Evolutionary conservation across 2,329 filamentous ascomycete genomes (phyloP), one percentile per base, ranked within the genome.

Genomic region (Scedosporium boydii): DNA sequence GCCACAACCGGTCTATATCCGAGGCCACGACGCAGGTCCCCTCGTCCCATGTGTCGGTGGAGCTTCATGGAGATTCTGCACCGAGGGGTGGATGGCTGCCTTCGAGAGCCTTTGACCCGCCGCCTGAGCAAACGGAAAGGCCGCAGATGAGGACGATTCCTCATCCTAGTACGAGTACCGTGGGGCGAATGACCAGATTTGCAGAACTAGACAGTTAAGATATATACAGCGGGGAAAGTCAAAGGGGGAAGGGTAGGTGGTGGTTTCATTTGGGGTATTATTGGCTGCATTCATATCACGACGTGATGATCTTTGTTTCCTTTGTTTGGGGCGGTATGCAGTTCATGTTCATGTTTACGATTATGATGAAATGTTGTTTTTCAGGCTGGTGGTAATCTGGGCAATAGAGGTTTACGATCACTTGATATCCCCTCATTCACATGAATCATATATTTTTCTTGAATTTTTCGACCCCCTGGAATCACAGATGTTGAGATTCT

Each of bases 61-160:
- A 38, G 34, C 34, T 56, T 10, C 21, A 27, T 27, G 51, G 51
- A 16, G 51, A 56, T 21, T 27, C 51, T 26, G 51, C 21, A 2
- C 21, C 23, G n/a, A n/a, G 44, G 6, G 59, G 42, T 12, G 18
- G 44, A 12, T 38, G 41, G 14, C 23, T 18, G 23, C 26, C 23
- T 4, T 23, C 44, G 26, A 29, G 42, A 18, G n/a, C n/a, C 27
- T n/a, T 27, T n/a, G 46, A 26, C 1, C 9, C 9, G 16, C 26
- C n/a, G 18, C 23, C 18, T 4, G 51, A 55, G 21, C 51, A 27
- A 29, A 12, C 16, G 60, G 60, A 44, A 21, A 56, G 48, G 60
- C 29, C 60, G 34, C 51, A 44, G 27, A 61, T 55, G 60, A 61
- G 60, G 51, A 61, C 48, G 27, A 57, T 61, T 16, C 60, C 60